A percentile compares a stretch with the other conserved stretches of the same genome.
phyloP scores from a whole-genome alignment of 2,329 filamentous ascomycete genomes.

The Epichloe elymi region DNA sequence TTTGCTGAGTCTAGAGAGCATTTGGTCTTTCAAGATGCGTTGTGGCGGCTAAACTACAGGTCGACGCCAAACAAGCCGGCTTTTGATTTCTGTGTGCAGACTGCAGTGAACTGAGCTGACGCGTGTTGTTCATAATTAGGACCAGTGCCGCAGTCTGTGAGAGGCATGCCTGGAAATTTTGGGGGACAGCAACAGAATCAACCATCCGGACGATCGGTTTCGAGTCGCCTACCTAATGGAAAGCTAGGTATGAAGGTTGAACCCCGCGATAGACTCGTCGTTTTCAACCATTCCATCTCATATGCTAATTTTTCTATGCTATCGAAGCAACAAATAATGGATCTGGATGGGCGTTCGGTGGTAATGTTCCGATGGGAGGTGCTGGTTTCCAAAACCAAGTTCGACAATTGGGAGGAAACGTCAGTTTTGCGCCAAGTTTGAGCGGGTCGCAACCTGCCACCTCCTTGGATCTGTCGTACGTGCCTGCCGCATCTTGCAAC shows the following conservation, averaged over 20 bases:
- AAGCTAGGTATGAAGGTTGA: constrained; percentile 39
- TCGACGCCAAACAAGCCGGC: not conserved
- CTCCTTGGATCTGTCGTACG: constrained; percentile 52
- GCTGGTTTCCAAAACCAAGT: constrained; percentile 38
- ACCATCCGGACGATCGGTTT: constrained; percentile 35
- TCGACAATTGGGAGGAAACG: constrained; percentile 43
- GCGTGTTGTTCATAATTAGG: constrained; percentile 24
- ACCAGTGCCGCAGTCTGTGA: constrained; percentile 47
- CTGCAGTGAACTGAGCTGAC: constrained; percentile 13
- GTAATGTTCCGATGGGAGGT: constrained; percentile 46
- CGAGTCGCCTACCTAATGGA: constrained; percentile 49
- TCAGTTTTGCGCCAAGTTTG: constrained; percentile 55
- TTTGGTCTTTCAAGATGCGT: not conserved
- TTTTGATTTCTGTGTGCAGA: not conserved
- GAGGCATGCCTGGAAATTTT: constrained; percentile 49
- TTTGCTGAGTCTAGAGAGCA: not conserved
- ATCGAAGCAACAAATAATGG: constrained; percentile 33
- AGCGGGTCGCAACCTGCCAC: constrained; percentile 49
- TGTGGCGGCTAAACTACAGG: not conserved
- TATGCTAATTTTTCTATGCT: not conserved
- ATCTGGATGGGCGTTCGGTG: constrained; percentile 50
- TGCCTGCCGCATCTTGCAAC: constrained; percentile 15
- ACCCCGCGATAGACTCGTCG: not conserved
- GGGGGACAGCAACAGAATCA: constrained; percentile 47
- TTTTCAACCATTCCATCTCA: too few relatives aligned